Conservation (phyloP, 768 basidiomycete species). For the Phanerodontia chrysosporium region DNA sequence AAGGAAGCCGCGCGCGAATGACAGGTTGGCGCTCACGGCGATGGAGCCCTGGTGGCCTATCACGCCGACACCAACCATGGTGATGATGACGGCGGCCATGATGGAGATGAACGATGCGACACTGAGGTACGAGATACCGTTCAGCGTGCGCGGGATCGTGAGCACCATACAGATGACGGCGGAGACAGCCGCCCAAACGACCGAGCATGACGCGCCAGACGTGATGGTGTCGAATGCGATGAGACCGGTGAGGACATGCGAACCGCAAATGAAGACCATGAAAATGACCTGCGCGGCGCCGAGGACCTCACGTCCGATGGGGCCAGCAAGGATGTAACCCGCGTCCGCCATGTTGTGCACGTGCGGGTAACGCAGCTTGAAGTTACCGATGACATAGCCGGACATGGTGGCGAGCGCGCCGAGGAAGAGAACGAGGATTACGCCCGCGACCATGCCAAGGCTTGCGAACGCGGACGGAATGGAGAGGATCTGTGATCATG, state of each 20-base stretch:
- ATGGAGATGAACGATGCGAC: constrained; percentile 27
- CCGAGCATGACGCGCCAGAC: constrained; percentile 26
- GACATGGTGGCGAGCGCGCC: constrained; percentile 23
- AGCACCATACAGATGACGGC: constrained; percentile 25
- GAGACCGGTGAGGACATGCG: constrained; percentile 27
- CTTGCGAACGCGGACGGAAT: constrained; percentile 25
- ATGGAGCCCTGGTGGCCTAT: constrained; percentile 21
- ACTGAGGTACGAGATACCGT: constrained; percentile 26
- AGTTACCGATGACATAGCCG: constrained; percentile 25
- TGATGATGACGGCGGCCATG: constrained; percentile 27
- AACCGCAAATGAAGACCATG: constrained; percentile 25
- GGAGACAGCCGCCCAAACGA: constrained; percentile 25
- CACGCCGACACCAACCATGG: constrained; percentile 28
- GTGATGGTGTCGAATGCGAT: constrained; percentile 30
- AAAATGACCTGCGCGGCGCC: constrained; percentile 27
- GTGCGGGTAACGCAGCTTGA: constrained; percentile 30
- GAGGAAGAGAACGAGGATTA: constrained; percentile 23
- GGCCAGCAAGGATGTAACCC: constrained; percentile 25
- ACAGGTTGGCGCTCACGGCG: constrained; percentile 17
- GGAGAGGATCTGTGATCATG: constrained; percentile 20
- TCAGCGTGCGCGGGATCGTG: constrained; percentile 26
- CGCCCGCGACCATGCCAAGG: constrained; percentile 26
- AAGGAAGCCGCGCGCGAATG: constrained; percentile 24
- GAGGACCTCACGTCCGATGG: constrained; percentile 26
- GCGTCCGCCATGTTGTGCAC: constrained; percentile 31